phyloP scores from a whole-genome alignment of 2,329 filamentous ascomycete genomes.

The Chaetomiaceae sp. region DNA sequence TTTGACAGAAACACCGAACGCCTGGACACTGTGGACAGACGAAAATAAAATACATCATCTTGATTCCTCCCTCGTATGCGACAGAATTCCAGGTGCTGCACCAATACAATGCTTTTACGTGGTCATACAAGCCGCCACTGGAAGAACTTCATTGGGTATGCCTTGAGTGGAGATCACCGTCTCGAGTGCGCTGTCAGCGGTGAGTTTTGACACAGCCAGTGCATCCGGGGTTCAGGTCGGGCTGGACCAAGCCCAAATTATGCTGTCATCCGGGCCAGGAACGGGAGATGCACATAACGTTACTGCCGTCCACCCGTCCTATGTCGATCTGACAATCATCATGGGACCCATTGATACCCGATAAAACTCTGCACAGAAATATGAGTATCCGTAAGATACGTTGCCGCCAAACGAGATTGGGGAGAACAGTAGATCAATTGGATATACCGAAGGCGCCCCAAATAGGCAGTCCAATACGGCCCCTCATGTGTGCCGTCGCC shows the following conservation, averaged over 20 bases:
- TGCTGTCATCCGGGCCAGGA: no score
- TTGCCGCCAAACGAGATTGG: no score
- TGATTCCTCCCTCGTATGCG: background rate
- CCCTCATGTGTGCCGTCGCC: background rate
- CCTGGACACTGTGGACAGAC: background rate
- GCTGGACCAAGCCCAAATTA: no score
- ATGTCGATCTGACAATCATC: background rate
- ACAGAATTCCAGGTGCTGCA: background rate
- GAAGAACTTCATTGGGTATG: background rate
- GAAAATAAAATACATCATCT: background rate
- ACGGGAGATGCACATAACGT: background rate
- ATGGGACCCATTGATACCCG: no score
- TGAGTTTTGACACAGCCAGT: background rate
- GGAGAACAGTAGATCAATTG: background rate
- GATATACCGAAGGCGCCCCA: background rate
- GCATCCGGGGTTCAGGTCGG: no score
- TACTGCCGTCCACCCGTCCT: background rate
- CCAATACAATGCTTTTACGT: constrained; percentile 11
- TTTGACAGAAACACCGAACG: background rate
- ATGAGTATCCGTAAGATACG: no score
- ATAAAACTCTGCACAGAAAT: no score
- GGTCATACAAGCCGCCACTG: background rate
- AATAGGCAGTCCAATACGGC: background rate
- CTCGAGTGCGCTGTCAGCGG: background rate
- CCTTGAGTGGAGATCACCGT: background rate